Evolutionary conservation across 2,329 filamentous ascomycete species (phyloP).

Genomic region (Penicillium sclerotigenum): DNA sequence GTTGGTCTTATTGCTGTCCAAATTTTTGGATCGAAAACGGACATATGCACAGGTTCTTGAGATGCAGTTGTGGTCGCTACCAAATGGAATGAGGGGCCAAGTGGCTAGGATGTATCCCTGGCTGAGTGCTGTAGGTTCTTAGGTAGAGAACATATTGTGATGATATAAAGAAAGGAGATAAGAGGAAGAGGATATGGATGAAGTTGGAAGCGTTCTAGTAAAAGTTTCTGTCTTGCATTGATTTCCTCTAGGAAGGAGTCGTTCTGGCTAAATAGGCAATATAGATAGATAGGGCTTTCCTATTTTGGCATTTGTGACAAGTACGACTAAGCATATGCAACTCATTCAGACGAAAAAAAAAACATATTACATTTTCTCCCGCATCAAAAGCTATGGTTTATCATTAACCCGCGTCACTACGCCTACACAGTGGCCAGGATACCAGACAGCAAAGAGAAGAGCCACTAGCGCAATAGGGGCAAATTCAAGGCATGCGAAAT

Average conservation of each 20-base stretch:
- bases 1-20: too few relatives aligned
- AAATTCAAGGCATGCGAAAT: conserved; percentile 18
- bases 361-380: background rate
- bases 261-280: background rate
- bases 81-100: background rate
- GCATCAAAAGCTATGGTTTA: background rate
- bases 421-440: conserved; percentile 12
- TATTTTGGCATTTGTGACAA: background rate
- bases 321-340: background rate
- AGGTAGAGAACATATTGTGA: background rate
- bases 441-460: conserved; percentile 13
- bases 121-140: background rate
- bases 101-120: background rate
- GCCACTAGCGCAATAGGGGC: conserved; percentile 17
- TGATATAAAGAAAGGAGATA: background rate
- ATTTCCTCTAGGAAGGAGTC: background rate
- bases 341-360: background rate
- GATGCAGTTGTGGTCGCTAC: background rate
- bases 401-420: background rate
- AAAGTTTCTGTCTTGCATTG: background rate
- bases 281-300: background rate
- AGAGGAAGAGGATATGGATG: background rate
- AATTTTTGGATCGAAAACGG: too few relatives aligned
- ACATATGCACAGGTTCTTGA: too few relatives aligned
- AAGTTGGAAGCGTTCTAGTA: background rate